These are phyloP conservation scores for Aspergillus pseudoglaucus DNA, from an alignment of 2,329 filamentous ascomycete species.

Conservation along the genomic window DNA sequence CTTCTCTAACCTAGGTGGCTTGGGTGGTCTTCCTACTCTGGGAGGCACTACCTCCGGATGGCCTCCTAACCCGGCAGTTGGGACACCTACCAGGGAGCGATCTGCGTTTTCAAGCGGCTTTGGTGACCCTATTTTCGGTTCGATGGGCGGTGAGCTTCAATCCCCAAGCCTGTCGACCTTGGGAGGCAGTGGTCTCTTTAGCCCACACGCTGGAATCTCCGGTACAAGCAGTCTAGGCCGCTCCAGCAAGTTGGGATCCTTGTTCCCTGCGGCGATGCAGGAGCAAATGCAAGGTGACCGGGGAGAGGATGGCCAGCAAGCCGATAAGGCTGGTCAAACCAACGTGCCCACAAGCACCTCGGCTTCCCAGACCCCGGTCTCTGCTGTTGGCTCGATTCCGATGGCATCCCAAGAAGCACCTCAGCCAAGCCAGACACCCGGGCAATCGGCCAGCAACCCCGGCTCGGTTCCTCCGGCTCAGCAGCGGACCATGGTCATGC, in stretches of 20 bases:
- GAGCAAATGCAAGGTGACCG: conserved; percentile 69
- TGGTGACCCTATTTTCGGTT: conserved; percentile 62
- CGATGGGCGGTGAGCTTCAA: conserved; percentile 65
- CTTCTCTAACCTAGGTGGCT: conserved; percentile 54
- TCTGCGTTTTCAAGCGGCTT: conserved; percentile 46
- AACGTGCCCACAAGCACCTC: conserved; percentile 25
- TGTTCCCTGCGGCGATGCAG: conserved; percentile 87
- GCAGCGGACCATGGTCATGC: conserved; percentile 94
- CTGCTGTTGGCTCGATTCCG: conserved; percentile 28
- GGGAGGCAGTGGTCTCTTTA: conserved; percentile 53
- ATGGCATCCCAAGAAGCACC: conserved; percentile 25
- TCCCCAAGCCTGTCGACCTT: conserved; percentile 35
- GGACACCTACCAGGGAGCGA: conserved; percentile 60
- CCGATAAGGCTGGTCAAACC: conserved; percentile 24
- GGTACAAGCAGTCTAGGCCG: conserved; percentile 63
- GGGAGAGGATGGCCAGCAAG: conserved; percentile 44
- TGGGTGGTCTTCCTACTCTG: conserved; percentile 50
- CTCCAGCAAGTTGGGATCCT: conserved; percentile 72
- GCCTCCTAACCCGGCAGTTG: conserved; percentile 61
- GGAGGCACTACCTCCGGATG: conserved; percentile 42
- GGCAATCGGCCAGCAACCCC: conserved; percentile 38
- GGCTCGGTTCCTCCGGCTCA: conserved; percentile 63
- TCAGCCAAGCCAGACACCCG: conserved; percentile 29
- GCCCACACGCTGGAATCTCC: conserved; percentile 48
- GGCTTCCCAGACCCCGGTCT: conserved; percentile 31